A percentile compares a stretch with the other conserved stretches of the same genome.
phyloP scores from a whole-genome alignment of 768 basidiomycete species.

The Goffeauzyma gilvescens region DNA sequence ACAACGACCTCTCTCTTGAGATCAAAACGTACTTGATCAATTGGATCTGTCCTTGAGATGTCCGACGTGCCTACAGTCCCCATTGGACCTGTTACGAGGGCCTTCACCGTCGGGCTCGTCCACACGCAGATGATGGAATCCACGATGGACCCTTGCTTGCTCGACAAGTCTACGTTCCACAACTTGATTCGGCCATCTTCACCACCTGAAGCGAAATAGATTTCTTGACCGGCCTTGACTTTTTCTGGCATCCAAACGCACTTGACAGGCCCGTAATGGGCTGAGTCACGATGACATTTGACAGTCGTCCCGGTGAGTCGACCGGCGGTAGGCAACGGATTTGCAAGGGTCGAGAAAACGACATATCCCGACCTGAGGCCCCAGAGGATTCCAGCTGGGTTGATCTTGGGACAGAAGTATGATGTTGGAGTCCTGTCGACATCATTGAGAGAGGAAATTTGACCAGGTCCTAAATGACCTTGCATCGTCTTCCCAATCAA shows the following conservation, averaged over 20 bases:
- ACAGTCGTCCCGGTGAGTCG: constrained; percentile 19
- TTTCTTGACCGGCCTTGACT: not conserved
- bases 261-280: constrained; percentile 16
- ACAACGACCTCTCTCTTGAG: constrained; percentile 11
- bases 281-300: constrained; percentile 6
- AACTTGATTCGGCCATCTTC: constrained; percentile 23
- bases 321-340: constrained; percentile 14
- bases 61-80: too few species aligned
- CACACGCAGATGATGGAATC: too few species aligned
- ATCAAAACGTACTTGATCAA: constrained; percentile 18
- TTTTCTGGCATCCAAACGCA: constrained; percentile 17
- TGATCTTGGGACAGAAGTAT: constrained; percentile 11
- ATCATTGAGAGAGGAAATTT: constrained; percentile 11
- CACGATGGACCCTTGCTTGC: not conserved
- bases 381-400: constrained; percentile 19
- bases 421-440: constrained; percentile 12
- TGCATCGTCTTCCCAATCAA: constrained; percentile 23
- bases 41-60: constrained; percentile 10
- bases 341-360: constrained; percentile 20
- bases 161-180: constrained; percentile 14
- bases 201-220: constrained; percentile 18
- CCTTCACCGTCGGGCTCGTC: too few species aligned
- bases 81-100: too few species aligned
- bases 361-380: constrained; percentile 17
- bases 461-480: constrained; percentile 24